Percentiles rank a stretch among this genome's conserved stretches.
phyloP scores from a whole-genome alignment of 345 rosid genomes.

The Citrus maxima region DNA sequence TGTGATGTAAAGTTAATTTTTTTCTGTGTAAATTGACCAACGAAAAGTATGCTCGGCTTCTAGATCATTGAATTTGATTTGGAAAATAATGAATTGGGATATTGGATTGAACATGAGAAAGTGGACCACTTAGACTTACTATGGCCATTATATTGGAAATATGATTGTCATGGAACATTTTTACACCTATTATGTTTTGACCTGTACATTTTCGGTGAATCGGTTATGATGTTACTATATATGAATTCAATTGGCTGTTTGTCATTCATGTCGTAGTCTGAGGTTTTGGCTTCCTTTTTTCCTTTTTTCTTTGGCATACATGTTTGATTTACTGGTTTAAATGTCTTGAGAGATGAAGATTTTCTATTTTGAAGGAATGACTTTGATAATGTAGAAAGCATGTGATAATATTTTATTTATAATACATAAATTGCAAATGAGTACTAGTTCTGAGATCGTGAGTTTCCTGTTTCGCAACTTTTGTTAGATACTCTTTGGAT shows the following conservation, averaged over 20 bases:
- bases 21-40: background rate
- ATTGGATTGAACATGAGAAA: background rate
- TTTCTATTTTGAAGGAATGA: background rate
- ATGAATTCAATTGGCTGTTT: background rate
- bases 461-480: background rate
- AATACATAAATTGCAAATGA: background rate
- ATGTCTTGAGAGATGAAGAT: background rate
- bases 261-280: background rate
- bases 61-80: background rate
- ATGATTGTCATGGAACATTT: background rate
- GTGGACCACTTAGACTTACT: background rate
- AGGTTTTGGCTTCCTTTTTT: background rate
- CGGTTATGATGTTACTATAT: background rate
- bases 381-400: background rate
- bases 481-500: constrained; percentile 64
- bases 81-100: background rate
- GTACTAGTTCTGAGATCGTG: background rate
- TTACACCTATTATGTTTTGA: background rate
- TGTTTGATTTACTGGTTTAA: background rate
- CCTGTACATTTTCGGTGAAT: background rate
- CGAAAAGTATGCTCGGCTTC: background rate
- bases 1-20: background rate
- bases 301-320: background rate
- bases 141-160: background rate
- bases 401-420: background rate